Conservation (phyloP, 331 rosid species). For the Rosa hybrid region DNA sequence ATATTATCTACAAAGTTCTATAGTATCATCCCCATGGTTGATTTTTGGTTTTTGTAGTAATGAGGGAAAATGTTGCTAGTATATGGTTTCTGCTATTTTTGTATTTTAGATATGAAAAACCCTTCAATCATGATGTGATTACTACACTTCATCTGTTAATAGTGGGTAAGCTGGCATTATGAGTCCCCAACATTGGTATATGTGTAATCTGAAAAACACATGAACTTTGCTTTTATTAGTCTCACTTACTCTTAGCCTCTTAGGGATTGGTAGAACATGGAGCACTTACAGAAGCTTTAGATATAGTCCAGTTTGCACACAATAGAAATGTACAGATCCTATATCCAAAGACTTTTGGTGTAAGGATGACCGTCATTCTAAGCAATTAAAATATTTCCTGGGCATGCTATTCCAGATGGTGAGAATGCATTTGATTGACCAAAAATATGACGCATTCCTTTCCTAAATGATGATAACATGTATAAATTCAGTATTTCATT, state of each 20-base stretch:
- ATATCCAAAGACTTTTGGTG: too few species aligned
- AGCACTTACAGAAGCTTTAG: too few species aligned
- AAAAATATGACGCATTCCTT: too few species aligned
- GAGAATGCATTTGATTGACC: too few species aligned
- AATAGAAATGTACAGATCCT: too few species aligned
- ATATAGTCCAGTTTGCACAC: too few species aligned
- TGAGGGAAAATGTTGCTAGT: neutral
- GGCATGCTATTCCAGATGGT: too few species aligned
- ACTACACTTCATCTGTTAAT: neutral
- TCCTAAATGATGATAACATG: too few species aligned
- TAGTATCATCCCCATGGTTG: neutral
- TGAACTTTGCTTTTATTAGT: neutral
- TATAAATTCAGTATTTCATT: too few species aligned
- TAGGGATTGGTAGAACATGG: too few species aligned
- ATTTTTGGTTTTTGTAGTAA: neutral
- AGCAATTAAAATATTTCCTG: too few species aligned
- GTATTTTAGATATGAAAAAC: neutral
- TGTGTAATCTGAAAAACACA: neutral
- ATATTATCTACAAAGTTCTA: neutral
- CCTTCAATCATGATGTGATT: neutral
- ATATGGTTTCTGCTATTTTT: neutral
- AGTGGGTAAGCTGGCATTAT: neutral
- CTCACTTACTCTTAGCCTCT: neutral
- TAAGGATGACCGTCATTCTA: too few species aligned
- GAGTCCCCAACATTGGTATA: neutral